Percentiles rank a stretch among this genome's conserved stretches.
These are phyloP conservation scores for Cladophialophora chaetospira DNA, from an alignment of 2,329 filamentous ascomycete genomes.

Conservation along the genomic window DNA sequence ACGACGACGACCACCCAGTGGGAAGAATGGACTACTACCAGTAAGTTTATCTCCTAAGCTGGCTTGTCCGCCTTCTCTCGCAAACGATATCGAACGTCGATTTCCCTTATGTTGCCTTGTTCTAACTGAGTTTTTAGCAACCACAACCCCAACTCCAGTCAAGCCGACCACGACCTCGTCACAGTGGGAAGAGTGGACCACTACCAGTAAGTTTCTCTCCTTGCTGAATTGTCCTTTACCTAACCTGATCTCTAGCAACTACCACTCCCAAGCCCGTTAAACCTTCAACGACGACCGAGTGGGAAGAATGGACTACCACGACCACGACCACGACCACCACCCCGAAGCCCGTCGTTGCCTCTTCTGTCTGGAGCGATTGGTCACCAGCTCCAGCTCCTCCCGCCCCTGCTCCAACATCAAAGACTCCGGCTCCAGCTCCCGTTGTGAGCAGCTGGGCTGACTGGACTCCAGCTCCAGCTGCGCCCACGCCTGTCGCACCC, in stretches of 20 bases:
- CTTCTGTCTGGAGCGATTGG: conserved; percentile 9
- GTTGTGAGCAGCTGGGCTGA: conserved; percentile 23
- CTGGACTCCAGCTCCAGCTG: conserved; percentile 19
- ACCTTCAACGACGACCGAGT: conserved; percentile 40
- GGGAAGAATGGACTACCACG: conserved; percentile 19
- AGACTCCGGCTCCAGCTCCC: conserved; percentile 7
- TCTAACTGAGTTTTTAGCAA: too few species aligned
- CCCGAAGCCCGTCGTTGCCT: conserved; percentile 7
- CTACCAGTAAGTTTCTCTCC: too few species aligned
- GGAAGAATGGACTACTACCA: too few species aligned
- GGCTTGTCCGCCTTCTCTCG: too few species aligned
- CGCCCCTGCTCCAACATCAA: too few species aligned
- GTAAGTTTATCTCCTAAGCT: too few species aligned
- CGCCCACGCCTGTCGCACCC: conserved; percentile 8
- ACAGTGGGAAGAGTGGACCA: conserved; percentile 16
- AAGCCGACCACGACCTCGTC: neutral
- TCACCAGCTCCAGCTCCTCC: too few species aligned
- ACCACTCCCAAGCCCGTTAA: conserved; percentile 38
- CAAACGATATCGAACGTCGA: too few species aligned
- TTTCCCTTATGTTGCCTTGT: too few species aligned
- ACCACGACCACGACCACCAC: conserved; percentile 16
- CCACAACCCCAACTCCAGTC: conserved; percentile 30
- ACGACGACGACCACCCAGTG: too few species aligned
- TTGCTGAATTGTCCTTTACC: too few species aligned
- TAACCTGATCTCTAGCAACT: too few species aligned